Evolutionary conservation across 371 early-diverging fungal genomes (phyloP).

Genomic region (Umbelopsis sp.): DNA sequence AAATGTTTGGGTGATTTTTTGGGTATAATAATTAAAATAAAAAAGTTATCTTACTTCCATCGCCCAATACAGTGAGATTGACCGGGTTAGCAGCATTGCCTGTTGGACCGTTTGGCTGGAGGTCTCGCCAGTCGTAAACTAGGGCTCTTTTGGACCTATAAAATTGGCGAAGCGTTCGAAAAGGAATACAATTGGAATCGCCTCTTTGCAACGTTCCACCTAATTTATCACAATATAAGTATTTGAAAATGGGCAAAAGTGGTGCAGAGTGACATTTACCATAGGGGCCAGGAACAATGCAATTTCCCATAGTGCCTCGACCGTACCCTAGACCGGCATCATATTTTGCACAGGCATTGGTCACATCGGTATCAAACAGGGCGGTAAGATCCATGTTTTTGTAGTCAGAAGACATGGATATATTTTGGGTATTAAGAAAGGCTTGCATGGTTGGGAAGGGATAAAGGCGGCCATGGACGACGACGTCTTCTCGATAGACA

Average conservation of each 20-base stretch:
- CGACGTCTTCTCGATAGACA: slow-evolving; percentile 19
- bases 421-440: slow-evolving; percentile 20
- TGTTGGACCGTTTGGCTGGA: slow-evolving; percentile 26
- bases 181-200: slow-evolving; percentile 41
- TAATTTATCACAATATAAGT: background rate
- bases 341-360: background rate
- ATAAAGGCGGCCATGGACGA: slow-evolving; percentile 31
- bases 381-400: slow-evolving; percentile 27
- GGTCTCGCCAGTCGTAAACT: slow-evolving; percentile 48
- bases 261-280: background rate
- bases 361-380: slow-evolving; percentile 28
- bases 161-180: slow-evolving; percentile 32
- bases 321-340: background rate
- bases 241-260: background rate
- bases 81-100: slow-evolving; percentile 25
- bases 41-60: slow-evolving; percentile 42
- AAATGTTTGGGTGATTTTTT: too few species aligned
- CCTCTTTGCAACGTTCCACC: slow-evolving; percentile 34
- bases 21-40: background rate
- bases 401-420: slow-evolving; percentile 29
- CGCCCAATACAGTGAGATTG: slow-evolving; percentile 50
- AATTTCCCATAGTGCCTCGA: slow-evolving; percentile 12
- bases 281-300: slow-evolving; percentile 19
- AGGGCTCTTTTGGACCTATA: slow-evolving; percentile 26
- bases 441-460: slow-evolving; percentile 24